phyloP scores from a whole-genome alignment of 352 stramenopile genomes.

The Pythium sukuiense region DNA sequence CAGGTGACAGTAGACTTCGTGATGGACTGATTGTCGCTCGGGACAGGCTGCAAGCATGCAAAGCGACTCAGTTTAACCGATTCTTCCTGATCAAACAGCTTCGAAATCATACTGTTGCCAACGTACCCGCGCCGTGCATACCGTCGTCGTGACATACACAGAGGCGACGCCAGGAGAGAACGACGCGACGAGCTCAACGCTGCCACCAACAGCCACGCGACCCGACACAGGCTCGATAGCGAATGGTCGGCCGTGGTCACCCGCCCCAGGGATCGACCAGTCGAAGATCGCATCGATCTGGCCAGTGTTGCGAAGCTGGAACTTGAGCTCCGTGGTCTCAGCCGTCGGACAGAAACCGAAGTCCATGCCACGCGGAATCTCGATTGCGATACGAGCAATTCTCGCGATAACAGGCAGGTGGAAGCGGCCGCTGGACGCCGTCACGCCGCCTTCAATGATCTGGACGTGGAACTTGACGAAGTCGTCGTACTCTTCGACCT shows the following conservation, averaged over 20 bases:
- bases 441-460: slow-evolving; percentile 76
- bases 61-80: too few species aligned
- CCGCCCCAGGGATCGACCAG: slow-evolving; percentile 79
- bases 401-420: slow-evolving; percentile 83
- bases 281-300: slow-evolving; percentile 85
- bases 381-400: slow-evolving; percentile 69
- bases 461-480: slow-evolving; percentile 89
- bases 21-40: slow-evolving; percentile 22
- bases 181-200: slow-evolving; percentile 65
- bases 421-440: slow-evolving; percentile 72
- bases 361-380: slow-evolving; percentile 67
- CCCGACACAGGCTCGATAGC: slow-evolving; percentile 70
- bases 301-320: slow-evolving; percentile 84
- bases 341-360: slow-evolving; percentile 90
- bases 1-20: slow-evolving; percentile 15
- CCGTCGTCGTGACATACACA: slow-evolving; percentile 85
- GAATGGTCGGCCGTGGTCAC: slow-evolving; percentile 74
- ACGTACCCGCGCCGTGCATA: slow-evolving; percentile 59
- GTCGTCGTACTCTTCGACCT: slow-evolving; percentile 91
- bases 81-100: too few species aligned
- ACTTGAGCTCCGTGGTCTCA: slow-evolving; percentile 71
- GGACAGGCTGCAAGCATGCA: slow-evolving; percentile 33
- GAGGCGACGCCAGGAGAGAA: slow-evolving; percentile 73
- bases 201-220: slow-evolving; percentile 57
- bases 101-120: not conserved